Base-by-base conservation (phyloP, 345 rosid genomes). In the Cardamine occulta region DNA sequence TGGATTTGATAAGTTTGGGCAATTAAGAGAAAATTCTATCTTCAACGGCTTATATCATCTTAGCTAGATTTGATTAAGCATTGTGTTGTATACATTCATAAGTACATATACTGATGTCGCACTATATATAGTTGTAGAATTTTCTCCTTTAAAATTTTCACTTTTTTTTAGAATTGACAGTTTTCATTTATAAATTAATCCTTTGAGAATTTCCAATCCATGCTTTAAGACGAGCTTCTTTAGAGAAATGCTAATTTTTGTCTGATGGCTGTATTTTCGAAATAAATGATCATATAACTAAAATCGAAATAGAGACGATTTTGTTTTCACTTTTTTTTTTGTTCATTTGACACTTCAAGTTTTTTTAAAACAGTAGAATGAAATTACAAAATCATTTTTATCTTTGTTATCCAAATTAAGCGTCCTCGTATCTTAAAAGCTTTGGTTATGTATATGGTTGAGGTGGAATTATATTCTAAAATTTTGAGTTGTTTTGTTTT, bases 31-130 rank as follows among this genome's bases (percentile, higher is more conserved):
- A 69, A 69, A 76, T 53, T 76, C 70, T 42, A 17, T 31, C n/a
- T 68, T 62, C 63, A 76, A 48, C 45, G 80, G 70, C 48, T 53
- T 61, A 35, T 70, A 70, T 6, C 28, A 45, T 45, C 45, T 63
- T 70, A 34, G 14, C 52, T 55, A 26, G 18, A 70, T 70, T 70
- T 63, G 75, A 32, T 56, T 70, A 54, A 55, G 61, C 71, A 70
- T 77, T 63, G 53, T 10, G 37, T 55, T 37, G 34, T 29, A 60
- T 29, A 28, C 45, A 58, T 18, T 35, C 61, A 42, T 4, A 51
- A 73, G 63, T 63, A 40, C 54, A 37, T 51, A 39, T 32, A 65
- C 17, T 19, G 23, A 47, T 74, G 31, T 66, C 35, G 58, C 57
- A 11, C 47, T 55, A 65, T n/a, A 34, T 47, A 66, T 65, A 61